Conservation (phyloP, 352 stramenopile species). For the Phytophthora melonis region DNA sequence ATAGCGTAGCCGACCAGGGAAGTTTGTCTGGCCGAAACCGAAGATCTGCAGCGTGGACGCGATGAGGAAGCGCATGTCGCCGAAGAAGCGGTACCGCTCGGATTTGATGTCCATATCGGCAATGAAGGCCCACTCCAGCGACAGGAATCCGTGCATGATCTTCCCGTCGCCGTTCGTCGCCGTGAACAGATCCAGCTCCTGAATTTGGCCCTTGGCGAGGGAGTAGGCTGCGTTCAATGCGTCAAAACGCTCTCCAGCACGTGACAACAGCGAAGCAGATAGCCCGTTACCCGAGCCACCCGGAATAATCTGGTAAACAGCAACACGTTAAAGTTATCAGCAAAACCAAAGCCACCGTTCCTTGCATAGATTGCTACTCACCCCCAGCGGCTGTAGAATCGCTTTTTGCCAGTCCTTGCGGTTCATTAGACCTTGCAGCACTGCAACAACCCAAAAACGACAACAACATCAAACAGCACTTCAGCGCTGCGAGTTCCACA, state of each 20-base stretch:
- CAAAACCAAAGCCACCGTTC: not conserved
- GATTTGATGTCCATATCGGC: slow-evolving; percentile 83
- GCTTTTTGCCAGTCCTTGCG: slow-evolving; percentile 69
- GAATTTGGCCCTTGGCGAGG: slow-evolving; percentile 67
- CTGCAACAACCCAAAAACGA: slow-evolving; percentile 26
- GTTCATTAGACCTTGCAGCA: slow-evolving; percentile 79
- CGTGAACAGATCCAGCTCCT: slow-evolving; percentile 76
- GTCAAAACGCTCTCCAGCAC: slow-evolving; percentile 57
- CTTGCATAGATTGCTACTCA: slow-evolving; percentile 25
- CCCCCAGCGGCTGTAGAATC: slow-evolving; percentile 58
- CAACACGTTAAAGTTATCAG: slow-evolving; percentile 3
- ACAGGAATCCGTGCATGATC: slow-evolving; percentile 82
- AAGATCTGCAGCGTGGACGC: slow-evolving; percentile 52
- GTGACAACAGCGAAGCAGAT: slow-evolving; percentile 58
- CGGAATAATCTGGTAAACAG: slow-evolving; percentile 45
- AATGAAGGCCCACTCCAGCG: slow-evolving; percentile 87
- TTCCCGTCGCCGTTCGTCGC: slow-evolving; percentile 55
- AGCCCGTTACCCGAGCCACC: slow-evolving; percentile 77
- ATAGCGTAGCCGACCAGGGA: slow-evolving; percentile 52
- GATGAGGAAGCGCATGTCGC: slow-evolving; percentile 66
- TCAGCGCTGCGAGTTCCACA: slow-evolving; percentile 8
- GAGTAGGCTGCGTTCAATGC: slow-evolving; percentile 68
- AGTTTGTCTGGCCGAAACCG: slow-evolving; percentile 46
- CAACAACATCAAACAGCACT: slow-evolving; percentile 1
- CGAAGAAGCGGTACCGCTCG: slow-evolving; percentile 67